Evolutionary conservation across 768 basidiomycete genomes (phyloP).

Genomic region (Termitomyces bulborhizus): DNA sequence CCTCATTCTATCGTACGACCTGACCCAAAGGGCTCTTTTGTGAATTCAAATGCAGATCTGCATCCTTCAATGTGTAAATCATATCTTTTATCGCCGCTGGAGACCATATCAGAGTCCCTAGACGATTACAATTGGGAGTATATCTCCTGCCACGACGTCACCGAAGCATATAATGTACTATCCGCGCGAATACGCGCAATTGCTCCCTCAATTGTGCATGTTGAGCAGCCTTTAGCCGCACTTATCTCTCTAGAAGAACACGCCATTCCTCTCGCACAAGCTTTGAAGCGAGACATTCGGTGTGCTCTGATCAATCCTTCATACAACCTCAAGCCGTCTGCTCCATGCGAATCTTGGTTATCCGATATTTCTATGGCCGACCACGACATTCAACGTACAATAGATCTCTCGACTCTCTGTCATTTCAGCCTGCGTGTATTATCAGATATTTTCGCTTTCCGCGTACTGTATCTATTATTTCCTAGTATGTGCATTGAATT

Average conservation of each 20-base stretch:
- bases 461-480: conserved; percentile 38
- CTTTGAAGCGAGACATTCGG: conserved; percentile 46
- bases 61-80: conserved; percentile 12
- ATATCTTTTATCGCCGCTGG: conserved; percentile 37
- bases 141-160: conserved; percentile 46
- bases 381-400: conserved; percentile 32
- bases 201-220: conserved; percentile 13
- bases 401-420: conserved; percentile 40
- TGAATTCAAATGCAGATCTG: background rate
- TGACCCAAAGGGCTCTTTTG: background rate
- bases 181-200: conserved; percentile 34
- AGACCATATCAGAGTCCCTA: conserved; percentile 41
- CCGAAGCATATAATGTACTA: conserved; percentile 56
- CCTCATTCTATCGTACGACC: background rate
- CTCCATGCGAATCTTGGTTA: conserved; percentile 15
- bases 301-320: conserved; percentile 33
- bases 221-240: conserved; percentile 14
- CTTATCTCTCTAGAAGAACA: conserved; percentile 25
- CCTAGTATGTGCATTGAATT: conserved; percentile 31
- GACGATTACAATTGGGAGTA: conserved; percentile 25
- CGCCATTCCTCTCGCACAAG: conserved; percentile 28
- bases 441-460: conserved; percentile 45
- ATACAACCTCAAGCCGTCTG: conserved; percentile 8
- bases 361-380: conserved; percentile 17
- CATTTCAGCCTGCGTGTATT: conserved; percentile 47